Conservation (phyloP, 192 early-diverging fungal genomes). For the Umbelopsis ramanniana region DNA sequence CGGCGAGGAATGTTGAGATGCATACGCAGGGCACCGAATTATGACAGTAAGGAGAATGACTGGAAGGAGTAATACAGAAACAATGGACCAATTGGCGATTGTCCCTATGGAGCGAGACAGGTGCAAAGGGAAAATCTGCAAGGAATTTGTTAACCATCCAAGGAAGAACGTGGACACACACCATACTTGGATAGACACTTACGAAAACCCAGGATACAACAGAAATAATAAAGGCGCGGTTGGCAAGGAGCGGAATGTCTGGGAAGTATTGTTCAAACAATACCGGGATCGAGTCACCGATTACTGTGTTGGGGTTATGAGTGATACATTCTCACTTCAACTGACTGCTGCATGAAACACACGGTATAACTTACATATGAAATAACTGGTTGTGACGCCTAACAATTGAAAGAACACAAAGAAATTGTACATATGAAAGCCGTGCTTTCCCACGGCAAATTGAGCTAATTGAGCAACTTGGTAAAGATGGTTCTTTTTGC, state of each 20-base stretch:
- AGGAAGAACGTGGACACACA: background rate
- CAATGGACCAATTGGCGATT: conserved; percentile 57
- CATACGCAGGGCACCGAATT: conserved; percentile 60
- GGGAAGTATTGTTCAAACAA: conserved; percentile 42
- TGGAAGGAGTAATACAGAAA: conserved; percentile 65
- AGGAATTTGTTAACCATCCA: background rate
- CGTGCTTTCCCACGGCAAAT: conserved; percentile 55
- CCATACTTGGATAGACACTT: conserved; percentile 20
- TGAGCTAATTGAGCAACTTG: conserved; percentile 59
- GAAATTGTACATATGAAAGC: conserved; percentile 57
- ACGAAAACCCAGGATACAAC: conserved; percentile 36
- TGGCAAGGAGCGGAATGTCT: conserved; percentile 26
- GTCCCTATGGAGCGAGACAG: conserved; percentile 68
- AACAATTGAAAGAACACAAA: conserved; percentile 62
- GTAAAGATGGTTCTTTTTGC: conserved; percentile 56
- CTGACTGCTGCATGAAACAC: conserved; percentile 2
- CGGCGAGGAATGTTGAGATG: conserved; percentile 50
- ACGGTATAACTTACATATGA: conserved; percentile 45
- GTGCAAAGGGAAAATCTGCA: conserved; percentile 62
- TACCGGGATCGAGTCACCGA: conserved; percentile 58
- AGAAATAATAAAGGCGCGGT: conserved; percentile 41
- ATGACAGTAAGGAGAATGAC: conserved; percentile 63
- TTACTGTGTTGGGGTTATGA: conserved; percentile 29
- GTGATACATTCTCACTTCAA: background rate
- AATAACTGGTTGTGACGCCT: conserved; percentile 68